These are phyloP conservation scores for Penicillium glabrum DNA, from an alignment of 2,329 filamentous ascomycete genomes.

Conservation along the genomic window DNA sequence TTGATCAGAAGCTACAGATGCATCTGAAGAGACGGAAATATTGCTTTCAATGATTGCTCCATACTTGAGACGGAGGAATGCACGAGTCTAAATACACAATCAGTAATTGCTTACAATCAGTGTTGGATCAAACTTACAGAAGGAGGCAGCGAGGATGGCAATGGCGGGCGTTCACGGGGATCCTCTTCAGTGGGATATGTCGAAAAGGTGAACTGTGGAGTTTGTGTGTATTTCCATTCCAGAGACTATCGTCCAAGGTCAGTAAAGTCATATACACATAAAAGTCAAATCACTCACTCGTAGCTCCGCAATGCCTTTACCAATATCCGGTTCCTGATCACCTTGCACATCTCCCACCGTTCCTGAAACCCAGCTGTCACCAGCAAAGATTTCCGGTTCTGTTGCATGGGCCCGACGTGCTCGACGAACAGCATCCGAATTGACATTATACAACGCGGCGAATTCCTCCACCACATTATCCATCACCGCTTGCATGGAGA, in stretches of 20 bases:
- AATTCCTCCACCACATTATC: slow-evolving; percentile 66
- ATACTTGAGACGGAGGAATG: slow-evolving; percentile 42
- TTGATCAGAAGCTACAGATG: slow-evolving; percentile 33
- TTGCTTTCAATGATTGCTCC: slow-evolving; percentile 42
- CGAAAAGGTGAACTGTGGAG: slow-evolving; percentile 76
- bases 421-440: slow-evolving; percentile 32
- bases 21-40: slow-evolving; percentile 39
- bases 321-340: slow-evolving; percentile 53
- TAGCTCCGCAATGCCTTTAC: slow-evolving; percentile 58
- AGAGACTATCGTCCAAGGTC: slow-evolving; percentile 31
- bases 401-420: slow-evolving; percentile 35
- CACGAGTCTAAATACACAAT: slow-evolving; percentile 34
- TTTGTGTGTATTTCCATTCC: slow-evolving; percentile 80
- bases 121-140: slow-evolving; percentile 39
- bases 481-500: slow-evolving; percentile 51
- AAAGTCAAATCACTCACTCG: slow-evolving; percentile 46
- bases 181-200: slow-evolving; percentile 61
- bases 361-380: slow-evolving; percentile 39
- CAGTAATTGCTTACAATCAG: not conserved
- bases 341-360: slow-evolving; percentile 54
- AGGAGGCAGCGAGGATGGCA: slow-evolving; percentile 51
- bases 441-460: slow-evolving; percentile 60
- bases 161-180: slow-evolving; percentile 54
- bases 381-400: slow-evolving; percentile 33
- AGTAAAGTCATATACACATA: not conserved